Evolutionary conservation across 257 asterid genomes (phyloP).

Genomic region (Capsicum baccatum): DNA sequence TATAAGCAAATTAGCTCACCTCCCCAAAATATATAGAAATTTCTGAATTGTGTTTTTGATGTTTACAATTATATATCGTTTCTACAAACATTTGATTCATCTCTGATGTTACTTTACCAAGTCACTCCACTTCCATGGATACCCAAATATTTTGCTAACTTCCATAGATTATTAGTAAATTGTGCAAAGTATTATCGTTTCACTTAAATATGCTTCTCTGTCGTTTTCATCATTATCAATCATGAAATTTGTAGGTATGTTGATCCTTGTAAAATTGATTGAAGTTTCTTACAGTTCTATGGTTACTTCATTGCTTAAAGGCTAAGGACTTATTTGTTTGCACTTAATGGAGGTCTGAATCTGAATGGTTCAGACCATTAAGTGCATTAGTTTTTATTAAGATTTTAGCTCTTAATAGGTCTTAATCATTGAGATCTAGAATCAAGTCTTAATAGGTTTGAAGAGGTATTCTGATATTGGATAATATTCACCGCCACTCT

Average conservation of each 20-base stretch:
- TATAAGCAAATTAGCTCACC: background rate
- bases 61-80: background rate
- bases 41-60: background rate
- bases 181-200: background rate
- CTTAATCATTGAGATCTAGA: no score
- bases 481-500: no score
- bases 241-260: background rate
- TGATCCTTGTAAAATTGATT: background rate
- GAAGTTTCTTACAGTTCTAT: background rate
- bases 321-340: background rate
- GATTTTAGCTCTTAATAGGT: no score
- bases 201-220: background rate
- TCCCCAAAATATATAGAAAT: background rate
- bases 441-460: no score
- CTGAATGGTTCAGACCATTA: no score
- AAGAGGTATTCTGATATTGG: no score
- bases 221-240: background rate
- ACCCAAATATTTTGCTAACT: background rate
- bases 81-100: background rate
- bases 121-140: constrained; percentile 7
- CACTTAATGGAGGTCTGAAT: no score
- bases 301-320: background rate
- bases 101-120: background rate
- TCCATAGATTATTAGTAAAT: background rate
- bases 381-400: no score